Evolutionary conservation across 805 yeast genomes (phyloP).

Genomic region (Starmerella geochares): DNA sequence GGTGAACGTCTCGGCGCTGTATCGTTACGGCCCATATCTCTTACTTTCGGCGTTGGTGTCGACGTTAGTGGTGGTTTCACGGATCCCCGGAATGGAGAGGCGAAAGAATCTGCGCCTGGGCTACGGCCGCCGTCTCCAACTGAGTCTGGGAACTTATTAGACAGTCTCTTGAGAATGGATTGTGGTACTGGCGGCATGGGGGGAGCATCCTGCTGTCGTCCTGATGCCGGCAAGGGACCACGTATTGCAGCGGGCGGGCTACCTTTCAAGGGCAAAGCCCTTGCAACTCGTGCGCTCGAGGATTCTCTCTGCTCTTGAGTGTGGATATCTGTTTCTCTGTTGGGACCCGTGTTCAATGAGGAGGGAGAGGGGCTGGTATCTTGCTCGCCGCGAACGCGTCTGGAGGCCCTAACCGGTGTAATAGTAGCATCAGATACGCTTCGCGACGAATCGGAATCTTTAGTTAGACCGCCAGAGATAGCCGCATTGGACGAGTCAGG

Average conservation of each 20-base stretch:
- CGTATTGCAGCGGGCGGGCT: background rate
- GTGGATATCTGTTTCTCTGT: background rate
- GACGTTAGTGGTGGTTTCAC: conserved; percentile 2
- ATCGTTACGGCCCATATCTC: background rate
- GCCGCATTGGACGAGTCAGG: no score
- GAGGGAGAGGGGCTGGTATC: background rate
- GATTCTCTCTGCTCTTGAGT: background rate
- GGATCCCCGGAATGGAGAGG: background rate
- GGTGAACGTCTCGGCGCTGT: background rate
- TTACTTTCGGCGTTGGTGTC: background rate
- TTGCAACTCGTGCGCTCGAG: no score
- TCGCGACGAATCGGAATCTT: background rate
- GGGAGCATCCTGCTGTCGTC: background rate
- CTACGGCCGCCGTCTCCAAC: background rate
- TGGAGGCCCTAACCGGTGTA: background rate
- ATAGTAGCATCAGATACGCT: background rate
- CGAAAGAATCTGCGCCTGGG: background rate
- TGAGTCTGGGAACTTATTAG: background rate
- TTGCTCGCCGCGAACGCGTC: background rate
- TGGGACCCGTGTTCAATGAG: no score
- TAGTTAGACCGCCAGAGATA: no score
- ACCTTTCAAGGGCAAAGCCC: background rate
- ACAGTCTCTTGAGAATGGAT: background rate
- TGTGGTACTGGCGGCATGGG: background rate
- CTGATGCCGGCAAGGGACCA: background rate